Evolutionary conservation across 192 early-diverging fungal species (phyloP).

Genomic region (Coemansia sp.): DNA sequence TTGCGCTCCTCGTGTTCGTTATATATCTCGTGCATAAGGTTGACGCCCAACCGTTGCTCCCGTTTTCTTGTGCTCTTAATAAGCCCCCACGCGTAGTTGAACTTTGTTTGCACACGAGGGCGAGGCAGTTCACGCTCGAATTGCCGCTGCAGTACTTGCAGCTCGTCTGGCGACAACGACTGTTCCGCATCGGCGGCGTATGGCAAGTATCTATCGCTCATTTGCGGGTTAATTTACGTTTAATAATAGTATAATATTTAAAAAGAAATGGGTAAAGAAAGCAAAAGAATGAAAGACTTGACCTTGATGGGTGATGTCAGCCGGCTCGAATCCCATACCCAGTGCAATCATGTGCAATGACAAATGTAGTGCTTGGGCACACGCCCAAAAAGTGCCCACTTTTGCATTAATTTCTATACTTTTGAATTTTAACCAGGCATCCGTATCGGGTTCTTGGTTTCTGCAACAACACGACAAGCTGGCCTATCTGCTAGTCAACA

Average conservation of each 20-base stretch:
- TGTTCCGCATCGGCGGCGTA: slow-evolving; percentile 51
- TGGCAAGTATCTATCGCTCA: slow-evolving; percentile 32
- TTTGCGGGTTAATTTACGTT: slow-evolving; percentile 1
- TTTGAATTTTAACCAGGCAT: neutral
- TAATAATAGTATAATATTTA: neutral
- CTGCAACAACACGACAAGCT: slow-evolving; percentile 10
- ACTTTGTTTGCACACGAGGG: slow-evolving; percentile 84
- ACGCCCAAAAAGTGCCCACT: neutral
- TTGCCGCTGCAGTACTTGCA: slow-evolving; percentile 65
- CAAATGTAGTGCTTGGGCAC: neutral
- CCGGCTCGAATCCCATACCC: neutral
- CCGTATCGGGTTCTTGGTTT: slow-evolving; percentile 1
- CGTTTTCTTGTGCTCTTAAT: slow-evolving; percentile 65
- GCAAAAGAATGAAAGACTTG: neutral
- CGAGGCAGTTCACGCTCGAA: slow-evolving; percentile 68
- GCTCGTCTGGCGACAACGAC: slow-evolving; percentile 35
- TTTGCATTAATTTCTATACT: neutral
- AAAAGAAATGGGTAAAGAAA: neutral
- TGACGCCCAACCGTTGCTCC: slow-evolving; percentile 76
- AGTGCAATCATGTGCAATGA: slow-evolving; percentile 1
- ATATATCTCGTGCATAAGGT: slow-evolving; percentile 84
- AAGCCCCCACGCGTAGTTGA: slow-evolving; percentile 96
- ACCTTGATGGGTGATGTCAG: neutral
- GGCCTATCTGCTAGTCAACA: slow-evolving; percentile 7
- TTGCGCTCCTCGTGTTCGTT: slow-evolving; percentile 75